Base-by-base conservation (phyloP, 2,329 filamentous ascomycete genomes). In the Colletotrichum sp. region DNA sequence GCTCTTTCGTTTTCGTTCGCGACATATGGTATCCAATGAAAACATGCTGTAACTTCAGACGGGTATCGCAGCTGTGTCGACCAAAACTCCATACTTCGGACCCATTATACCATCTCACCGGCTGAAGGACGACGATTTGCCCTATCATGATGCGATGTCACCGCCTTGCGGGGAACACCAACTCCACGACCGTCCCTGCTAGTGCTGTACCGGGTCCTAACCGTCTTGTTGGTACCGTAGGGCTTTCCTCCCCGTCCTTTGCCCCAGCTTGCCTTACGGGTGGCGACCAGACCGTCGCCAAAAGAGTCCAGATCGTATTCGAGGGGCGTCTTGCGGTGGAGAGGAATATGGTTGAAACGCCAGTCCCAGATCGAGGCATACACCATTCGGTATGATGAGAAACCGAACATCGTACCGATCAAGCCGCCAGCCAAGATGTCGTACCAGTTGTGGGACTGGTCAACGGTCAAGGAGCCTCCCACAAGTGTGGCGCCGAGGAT, bases 371-470 rank as follows among this genome's bases (percentile, higher is more conserved):
- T 86, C 9, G 89, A 86, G 1, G 92, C 92, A 78, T 93, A 95
- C 5, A 90, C 88, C 91, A 93, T 93, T 67, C 93, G 86, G 81
- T 94, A 94, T 0, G 89, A 82, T 1, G 88, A 90, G 79, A 94
- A 92, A 0, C 93, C 93, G 84, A 94, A 91, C 74, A 91, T 80
- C 3, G 90, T 92, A 4, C 93, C 93, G 64, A 95, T 93, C 58
- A 90, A 80, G 0, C 89, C 93, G 5, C 93, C 93, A 1, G 91
- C 92, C 1, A 94, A 71, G 25, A 94, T 86, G 73, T 95, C 93
- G 76, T 95, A 95, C 92, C 93, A 94, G 84, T 95, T 93, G 84
- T 96, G 94, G 81, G 88, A 94, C 80, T 94, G 91, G 78, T 95
- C 92, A 75, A 95, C 94, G 0, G 93, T 94, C 16, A 95, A 84